phyloP scores from a whole-genome alignment of 257 asterid species.

The Plantago elongata region DNA sequence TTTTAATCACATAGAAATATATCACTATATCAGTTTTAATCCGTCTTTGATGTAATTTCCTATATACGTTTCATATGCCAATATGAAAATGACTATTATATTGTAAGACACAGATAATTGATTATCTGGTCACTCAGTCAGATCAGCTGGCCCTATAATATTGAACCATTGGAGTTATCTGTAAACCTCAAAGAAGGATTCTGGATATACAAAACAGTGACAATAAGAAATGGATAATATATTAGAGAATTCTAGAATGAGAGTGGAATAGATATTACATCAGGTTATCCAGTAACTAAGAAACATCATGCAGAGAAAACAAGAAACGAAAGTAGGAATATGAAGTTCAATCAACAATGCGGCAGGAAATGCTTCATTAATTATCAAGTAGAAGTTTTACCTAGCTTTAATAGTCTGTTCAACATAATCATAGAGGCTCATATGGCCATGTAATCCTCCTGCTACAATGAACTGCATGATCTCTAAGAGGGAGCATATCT shows the following conservation, averaged over 20 bases:
- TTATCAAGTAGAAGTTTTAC: slow-evolving; percentile 32
- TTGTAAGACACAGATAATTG: too few species aligned
- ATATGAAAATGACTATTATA: too few species aligned
- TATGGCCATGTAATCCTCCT: slow-evolving; percentile 84
- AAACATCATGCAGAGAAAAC: too few species aligned
- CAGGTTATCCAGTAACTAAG: too few species aligned
- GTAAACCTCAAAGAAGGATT: not conserved
- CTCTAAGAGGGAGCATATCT: slow-evolving; percentile 81
- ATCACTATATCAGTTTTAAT: too few species aligned
- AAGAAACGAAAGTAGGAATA: too few species aligned
- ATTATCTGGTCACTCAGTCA: too few species aligned
- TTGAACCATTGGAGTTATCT: slow-evolving; percentile 1
- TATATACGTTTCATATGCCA: too few species aligned
- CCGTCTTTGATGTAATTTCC: too few species aligned
- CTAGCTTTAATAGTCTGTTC: slow-evolving; percentile 74
- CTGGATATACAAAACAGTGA: not conserved
- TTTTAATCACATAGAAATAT: too few species aligned
- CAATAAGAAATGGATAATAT: not conserved
- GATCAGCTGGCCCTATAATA: not conserved
- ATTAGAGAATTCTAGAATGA: not conserved
- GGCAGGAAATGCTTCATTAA: not conserved
- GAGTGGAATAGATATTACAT: too few species aligned
- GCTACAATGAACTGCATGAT: slow-evolving; percentile 81
- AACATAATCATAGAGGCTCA: slow-evolving; percentile 74
- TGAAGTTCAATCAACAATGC: too few species aligned